Evolutionary conservation across 129 eudicot species (phyloP).

Genomic region (Centrapalus pauciflorus): DNA sequence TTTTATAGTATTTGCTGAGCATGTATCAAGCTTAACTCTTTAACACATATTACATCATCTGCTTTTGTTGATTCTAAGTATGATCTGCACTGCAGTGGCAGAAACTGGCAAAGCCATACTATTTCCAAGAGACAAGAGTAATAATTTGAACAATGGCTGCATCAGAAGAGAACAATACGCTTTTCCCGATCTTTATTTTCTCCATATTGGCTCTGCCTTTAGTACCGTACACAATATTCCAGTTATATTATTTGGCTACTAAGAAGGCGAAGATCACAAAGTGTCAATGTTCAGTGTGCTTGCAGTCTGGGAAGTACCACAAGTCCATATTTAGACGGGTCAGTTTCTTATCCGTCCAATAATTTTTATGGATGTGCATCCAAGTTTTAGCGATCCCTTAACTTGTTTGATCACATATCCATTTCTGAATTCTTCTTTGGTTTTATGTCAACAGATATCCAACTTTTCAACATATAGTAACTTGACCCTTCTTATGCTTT

Average conservation of each 20-base stretch:
- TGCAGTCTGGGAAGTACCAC: conserved; percentile 77
- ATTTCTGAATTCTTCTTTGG: conserved; percentile 6
- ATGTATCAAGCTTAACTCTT: not conserved
- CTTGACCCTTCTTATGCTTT: conserved; percentile 76
- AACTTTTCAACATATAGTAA: conserved; percentile 84
- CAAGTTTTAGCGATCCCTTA: not conserved
- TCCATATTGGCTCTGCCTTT: conserved; percentile 85
- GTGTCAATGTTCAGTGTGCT: conserved; percentile 85
- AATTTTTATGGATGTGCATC: not conserved
- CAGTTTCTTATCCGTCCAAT: conserved; percentile 16
- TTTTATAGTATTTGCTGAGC: not conserved
- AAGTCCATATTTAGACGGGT: conserved; percentile 80
- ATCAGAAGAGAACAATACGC: conserved; percentile 76
- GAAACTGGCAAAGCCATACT: conserved; percentile 3
- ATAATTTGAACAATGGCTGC: conserved; percentile 53
- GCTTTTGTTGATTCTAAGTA: not conserved
- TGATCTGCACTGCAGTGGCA: conserved; percentile 16
- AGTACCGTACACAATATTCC: conserved; percentile 83
- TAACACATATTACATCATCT: not conserved
- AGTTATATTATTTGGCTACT: conserved; percentile 57
- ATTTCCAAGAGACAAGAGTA: conserved; percentile 1
- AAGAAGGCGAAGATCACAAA: conserved; percentile 53
- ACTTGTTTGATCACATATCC: not conserved
- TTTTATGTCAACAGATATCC: conserved; percentile 58
- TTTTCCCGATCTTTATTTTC: conserved; percentile 84